A percentile compares a stretch with the other conserved stretches of the same genome.
phyloP scores from a whole-genome alignment of 257 asterid species.

The Fraxinus excelsior region DNA sequence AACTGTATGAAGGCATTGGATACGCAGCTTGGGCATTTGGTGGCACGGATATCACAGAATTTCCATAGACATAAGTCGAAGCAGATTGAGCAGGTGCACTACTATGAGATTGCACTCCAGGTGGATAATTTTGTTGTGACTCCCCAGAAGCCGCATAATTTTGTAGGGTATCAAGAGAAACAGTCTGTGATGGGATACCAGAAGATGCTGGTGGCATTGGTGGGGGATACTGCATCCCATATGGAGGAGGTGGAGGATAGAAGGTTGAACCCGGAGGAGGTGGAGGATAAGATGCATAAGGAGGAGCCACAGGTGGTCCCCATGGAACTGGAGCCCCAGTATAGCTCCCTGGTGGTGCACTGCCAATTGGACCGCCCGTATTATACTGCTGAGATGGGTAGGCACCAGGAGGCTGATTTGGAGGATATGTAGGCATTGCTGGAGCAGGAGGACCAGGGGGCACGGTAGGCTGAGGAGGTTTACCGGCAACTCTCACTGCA shows the following conservation, averaged over 20 bases:
- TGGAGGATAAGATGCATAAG: slow-evolving; percentile 68
- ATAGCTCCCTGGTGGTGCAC: slow-evolving; percentile 59
- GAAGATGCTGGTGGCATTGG: slow-evolving; percentile 64
- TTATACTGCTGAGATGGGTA: slow-evolving; percentile 86
- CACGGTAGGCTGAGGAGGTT: slow-evolving; percentile 84
- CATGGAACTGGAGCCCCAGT: slow-evolving; percentile 65
- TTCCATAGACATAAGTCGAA: slow-evolving; percentile 60
- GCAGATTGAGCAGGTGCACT: slow-evolving; percentile 55
- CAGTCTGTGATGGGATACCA: slow-evolving; percentile 44
- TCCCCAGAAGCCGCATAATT: slow-evolving; percentile 63
- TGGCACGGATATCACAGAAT: slow-evolving; percentile 53
- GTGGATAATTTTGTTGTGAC: slow-evolving; percentile 72
- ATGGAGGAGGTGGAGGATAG: slow-evolving; percentile 63
- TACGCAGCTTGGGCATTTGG: slow-evolving; percentile 58
- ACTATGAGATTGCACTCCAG: slow-evolving; percentile 70
- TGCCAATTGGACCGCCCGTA: slow-evolving; percentile 66
- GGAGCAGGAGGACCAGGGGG: slow-evolving; percentile 88
- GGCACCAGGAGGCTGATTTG: slow-evolving; percentile 59
- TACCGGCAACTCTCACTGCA: slow-evolving; percentile 95
- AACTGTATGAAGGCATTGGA: slow-evolving; percentile 62
- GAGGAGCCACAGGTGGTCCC: slow-evolving; percentile 75
- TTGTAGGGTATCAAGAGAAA: slow-evolving; percentile 58
- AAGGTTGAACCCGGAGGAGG: slow-evolving; percentile 82
- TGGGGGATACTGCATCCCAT: slow-evolving; percentile 71
- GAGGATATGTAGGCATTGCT: slow-evolving; percentile 62